These are phyloP conservation scores for Nepenthes gracilis DNA, from an alignment of 148 eudicot genomes.

Conservation along the genomic window DNA sequence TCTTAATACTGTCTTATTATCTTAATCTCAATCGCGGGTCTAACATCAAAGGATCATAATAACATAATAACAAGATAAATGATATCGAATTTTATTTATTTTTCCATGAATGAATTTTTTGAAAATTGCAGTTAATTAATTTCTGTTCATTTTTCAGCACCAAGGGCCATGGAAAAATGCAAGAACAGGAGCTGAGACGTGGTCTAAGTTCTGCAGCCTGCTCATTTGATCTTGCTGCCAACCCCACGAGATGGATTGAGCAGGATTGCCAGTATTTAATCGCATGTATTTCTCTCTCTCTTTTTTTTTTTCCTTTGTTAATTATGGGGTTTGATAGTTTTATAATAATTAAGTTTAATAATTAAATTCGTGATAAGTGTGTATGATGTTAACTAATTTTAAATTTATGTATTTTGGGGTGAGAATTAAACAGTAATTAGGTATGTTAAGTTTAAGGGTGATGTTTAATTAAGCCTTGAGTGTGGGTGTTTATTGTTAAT, in stretches of 20 bases:
- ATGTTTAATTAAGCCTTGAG: neutral
- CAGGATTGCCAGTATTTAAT: constrained; percentile 14
- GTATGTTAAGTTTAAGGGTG: too few species aligned
- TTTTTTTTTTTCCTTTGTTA: constrained; percentile 12
- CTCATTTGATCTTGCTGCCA: constrained; percentile 37
- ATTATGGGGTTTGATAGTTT: too few species aligned
- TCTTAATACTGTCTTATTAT: too few species aligned
- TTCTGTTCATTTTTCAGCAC: constrained; percentile 21
- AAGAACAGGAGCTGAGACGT: constrained; percentile 37
- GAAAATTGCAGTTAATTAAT: neutral
- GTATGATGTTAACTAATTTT: too few species aligned
- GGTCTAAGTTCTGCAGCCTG: constrained; percentile 15
- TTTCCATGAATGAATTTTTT: neutral
- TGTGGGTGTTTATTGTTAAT: neutral
- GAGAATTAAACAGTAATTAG: too few species aligned
- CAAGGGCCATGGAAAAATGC: constrained; percentile 58
- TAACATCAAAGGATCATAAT: too few species aligned
- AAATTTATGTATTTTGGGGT: too few species aligned
- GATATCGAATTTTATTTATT: neutral
- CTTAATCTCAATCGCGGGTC: too few species aligned
- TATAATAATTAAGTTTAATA: too few species aligned
- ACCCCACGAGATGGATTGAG: constrained; percentile 22
- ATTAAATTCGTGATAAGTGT: too few species aligned
- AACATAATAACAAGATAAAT: too few species aligned
- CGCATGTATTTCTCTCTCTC: constrained; percentile 20